Evolutionary conservation across 345 rosid genomes (phyloP).

Genomic region (Mallotus nudiflorus): DNA sequence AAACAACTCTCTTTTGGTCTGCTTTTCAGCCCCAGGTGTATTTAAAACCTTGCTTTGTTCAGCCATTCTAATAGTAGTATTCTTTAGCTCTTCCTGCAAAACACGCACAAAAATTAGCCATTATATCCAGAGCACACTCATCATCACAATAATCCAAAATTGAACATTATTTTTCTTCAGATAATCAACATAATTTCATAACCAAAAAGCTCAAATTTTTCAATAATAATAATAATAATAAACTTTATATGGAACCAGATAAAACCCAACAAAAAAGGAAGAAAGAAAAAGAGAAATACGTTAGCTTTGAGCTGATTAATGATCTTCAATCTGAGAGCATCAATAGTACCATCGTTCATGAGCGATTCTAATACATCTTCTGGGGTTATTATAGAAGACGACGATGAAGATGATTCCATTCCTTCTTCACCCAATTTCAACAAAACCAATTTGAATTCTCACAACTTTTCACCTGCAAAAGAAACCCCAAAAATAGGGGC

Average conservation of each 20-base stretch:
- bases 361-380: constrained; percentile 82
- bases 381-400: constrained; percentile 72
- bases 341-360: constrained; percentile 91
- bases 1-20: constrained; percentile 81
- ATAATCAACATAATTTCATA: neutral
- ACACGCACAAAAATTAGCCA: constrained; percentile 2
- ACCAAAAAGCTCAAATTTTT: neutral
- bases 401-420: constrained; percentile 38
- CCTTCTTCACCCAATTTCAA: no score
- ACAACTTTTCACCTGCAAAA: no score
- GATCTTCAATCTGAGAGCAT: constrained; percentile 75
- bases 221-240: neutral
- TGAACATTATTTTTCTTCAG: neutral
- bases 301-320: constrained; percentile 92
- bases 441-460: no score
- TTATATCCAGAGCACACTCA: neutral
- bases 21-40: constrained; percentile 86
- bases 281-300: constrained; percentile 35
- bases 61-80: constrained; percentile 75
- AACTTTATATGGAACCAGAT: constrained; percentile 7
- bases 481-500: no score
- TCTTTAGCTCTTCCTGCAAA: constrained; percentile 76
- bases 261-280: constrained; percentile 4
- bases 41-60: constrained; percentile 90
- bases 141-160: no score